phyloP scores from a whole-genome alignment of 1,139 yeast genomes.

The Zygoascus hellenicus region DNA sequence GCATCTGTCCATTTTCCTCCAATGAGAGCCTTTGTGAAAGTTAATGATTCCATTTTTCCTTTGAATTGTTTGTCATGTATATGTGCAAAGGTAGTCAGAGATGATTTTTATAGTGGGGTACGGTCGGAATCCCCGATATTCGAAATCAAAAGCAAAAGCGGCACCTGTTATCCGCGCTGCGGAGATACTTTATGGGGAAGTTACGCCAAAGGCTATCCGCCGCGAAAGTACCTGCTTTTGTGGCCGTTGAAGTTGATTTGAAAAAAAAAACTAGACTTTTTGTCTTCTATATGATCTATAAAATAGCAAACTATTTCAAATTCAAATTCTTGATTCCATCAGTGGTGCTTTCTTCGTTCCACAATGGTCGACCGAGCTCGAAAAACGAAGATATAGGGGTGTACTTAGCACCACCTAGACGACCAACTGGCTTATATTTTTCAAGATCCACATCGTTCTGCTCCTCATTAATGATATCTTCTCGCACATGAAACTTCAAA shows the following conservation, averaged over 20 bases:
- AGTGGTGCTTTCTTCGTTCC: conserved; percentile 19
- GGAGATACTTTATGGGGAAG: too few species aligned
- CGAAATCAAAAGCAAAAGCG: too few species aligned
- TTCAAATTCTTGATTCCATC: conserved; percentile 13
- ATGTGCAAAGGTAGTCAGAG: too few species aligned
- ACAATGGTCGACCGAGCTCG: conserved; percentile 43
- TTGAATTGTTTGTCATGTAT: too few species aligned
- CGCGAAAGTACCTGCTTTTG: too few species aligned
- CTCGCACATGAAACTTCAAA: conserved; percentile 50
- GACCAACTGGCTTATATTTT: conserved; percentile 48
- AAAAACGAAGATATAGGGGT: conserved; percentile 41
- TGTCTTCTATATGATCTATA: background rate
- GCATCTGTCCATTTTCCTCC: conserved; percentile 63
- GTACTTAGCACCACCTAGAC: conserved; percentile 54
- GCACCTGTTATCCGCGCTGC: too few species aligned
- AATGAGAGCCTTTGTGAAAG: conserved; percentile 45
- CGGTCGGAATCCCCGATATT: too few species aligned
- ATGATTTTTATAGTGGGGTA: too few species aligned
- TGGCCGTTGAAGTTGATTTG: too few species aligned
- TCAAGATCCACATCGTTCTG: conserved; percentile 40
- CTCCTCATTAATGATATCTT: conserved; percentile 46
- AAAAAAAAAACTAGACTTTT: too few species aligned
- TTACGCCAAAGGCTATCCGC: too few species aligned
- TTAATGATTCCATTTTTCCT: background rate
- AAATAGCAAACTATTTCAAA: background rate